These are phyloP conservation scores for Russula lepida DNA, from an alignment of 768 basidiomycete species.

Conservation along the genomic window DNA sequence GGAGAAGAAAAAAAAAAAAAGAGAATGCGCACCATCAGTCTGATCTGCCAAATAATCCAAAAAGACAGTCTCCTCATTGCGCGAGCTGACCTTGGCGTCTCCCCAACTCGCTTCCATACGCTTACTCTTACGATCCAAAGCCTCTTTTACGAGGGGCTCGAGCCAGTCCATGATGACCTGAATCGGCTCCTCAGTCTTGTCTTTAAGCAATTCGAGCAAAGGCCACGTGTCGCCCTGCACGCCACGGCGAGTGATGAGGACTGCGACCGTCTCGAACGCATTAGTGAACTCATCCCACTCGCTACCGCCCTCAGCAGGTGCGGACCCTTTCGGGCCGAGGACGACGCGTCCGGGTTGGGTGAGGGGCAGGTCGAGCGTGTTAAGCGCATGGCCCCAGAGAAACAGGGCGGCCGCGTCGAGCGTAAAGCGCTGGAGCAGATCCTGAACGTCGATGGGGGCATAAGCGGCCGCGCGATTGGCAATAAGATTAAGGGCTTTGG, in stretches of 20 bases:
- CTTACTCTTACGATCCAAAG: conserved; percentile 13
- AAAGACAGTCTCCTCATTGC: conserved; percentile 17
- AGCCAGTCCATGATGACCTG: conserved; percentile 13
- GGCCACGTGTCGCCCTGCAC: conserved; percentile 20
- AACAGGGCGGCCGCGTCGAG: conserved; percentile 49
- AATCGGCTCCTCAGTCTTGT: conserved; percentile 19
- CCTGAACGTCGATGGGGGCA: conserved; percentile 26
- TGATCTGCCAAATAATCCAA: conserved; percentile 17
- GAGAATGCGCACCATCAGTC: conserved; percentile 9
- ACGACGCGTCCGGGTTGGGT: conserved; percentile 32
- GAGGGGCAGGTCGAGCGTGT: conserved; percentile 32
- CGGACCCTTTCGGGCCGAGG: conserved; percentile 19
- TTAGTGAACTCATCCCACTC: conserved; percentile 19
- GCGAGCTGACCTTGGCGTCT: conserved; percentile 5
- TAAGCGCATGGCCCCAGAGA: conserved; percentile 38
- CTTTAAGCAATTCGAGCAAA: conserved; percentile 20
- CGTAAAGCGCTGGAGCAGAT: conserved; percentile 40
- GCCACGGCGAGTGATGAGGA: conserved; percentile 13
- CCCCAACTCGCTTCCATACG: neutral
- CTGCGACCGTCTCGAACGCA: conserved; percentile 16
- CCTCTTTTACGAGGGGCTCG: conserved; percentile 15
- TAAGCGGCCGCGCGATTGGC: neutral
- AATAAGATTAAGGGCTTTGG: conserved; percentile 21
- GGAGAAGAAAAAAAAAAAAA: neutral
- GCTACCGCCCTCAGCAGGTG: conserved; percentile 8